Evolutionary conservation across 768 basidiomycete species (phyloP), one percentile per base, ranked within the genome.

Genomic region (Tulasnella sp.): DNA sequence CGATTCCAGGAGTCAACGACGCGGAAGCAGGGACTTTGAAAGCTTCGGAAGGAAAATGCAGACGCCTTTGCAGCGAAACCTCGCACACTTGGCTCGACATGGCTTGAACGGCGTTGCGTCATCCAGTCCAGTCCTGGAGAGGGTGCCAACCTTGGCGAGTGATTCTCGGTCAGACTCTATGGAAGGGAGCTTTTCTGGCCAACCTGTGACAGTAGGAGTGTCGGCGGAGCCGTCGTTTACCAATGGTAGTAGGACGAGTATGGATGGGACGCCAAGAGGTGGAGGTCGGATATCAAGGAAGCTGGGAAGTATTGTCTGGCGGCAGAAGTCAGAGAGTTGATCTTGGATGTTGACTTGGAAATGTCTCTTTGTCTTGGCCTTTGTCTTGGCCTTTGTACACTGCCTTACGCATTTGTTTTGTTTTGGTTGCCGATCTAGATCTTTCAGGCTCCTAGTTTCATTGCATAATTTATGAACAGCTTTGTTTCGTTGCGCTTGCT

Each of bases 61-160:
- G 44, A 62, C 89, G 0, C 85, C 85, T 2, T 73, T 92, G 19
- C 87, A 90, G 63, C 77, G 84, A 17, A 85, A 89, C 62, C 76
- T 91, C 0, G 89, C 87, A 4, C 83, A 90, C 63, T 75, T 92
- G 4, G 81, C 88, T 17, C 78, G 85, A 25, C 86, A 91, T 66
- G 89, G 89, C 9, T 84, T 92, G 70, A 84, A 81, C 46, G 87
- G 84, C 1, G 83, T 92, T 4, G 78, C 87, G 25, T 87, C 85
- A 1, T 84, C 84, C 5, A 87, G 85, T 38, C 81, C 80, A 2
- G 87, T 87, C 41, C 42, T 44, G 12, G 30, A 22, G 43, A 49
- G 42, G 19, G 55, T 44, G 27, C 45, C 46, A 2, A 46, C 60
- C 9, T 21, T 55, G n/a, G 53, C 53, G 17, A 56, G 54, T 27